These are phyloP conservation scores for Zelonia costaricensis DNA, from an alignment of 208 protist species.

Conservation along the genomic window DNA sequence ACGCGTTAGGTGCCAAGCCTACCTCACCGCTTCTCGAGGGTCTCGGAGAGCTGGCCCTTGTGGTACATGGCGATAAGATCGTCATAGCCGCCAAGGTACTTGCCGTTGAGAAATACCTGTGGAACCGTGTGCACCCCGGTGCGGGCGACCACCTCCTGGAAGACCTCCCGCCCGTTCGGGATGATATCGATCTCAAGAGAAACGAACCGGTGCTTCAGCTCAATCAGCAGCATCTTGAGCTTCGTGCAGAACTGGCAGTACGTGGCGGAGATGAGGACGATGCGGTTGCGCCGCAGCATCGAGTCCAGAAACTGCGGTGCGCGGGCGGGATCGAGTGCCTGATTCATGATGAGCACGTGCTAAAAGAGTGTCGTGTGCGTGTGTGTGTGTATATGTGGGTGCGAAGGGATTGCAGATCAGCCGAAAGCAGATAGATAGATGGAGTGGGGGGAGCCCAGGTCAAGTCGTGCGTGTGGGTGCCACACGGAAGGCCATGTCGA, in stretches of 20 bases:
- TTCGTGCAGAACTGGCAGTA: constrained; percentile 89
- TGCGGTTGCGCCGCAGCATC: constrained; percentile 75
- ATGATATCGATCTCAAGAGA: constrained; percentile 90
- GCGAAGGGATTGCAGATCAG: too few relatives aligned
- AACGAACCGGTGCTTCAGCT: constrained; percentile 81
- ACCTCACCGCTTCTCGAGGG: constrained; percentile 53
- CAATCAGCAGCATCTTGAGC: constrained; percentile 83
- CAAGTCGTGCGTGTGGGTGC: too few relatives aligned
- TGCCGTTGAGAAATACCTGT: constrained; percentile 81
- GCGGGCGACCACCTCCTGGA: constrained; percentile 69
- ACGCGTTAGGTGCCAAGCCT: neutral
- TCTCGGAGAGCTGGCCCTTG: constrained; percentile 50
- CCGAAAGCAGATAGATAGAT: too few relatives aligned
- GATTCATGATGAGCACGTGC: constrained; percentile 32
- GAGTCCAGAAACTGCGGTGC: constrained; percentile 81
- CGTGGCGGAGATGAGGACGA: constrained; percentile 87
- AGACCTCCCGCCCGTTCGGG: constrained; percentile 83
- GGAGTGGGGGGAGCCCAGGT: too few relatives aligned
- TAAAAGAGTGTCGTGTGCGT: neutral
- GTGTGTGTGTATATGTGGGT: neutral
- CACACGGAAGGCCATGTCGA: too few relatives aligned
- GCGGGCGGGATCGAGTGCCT: constrained; percentile 51
- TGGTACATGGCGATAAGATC: constrained; percentile 75
- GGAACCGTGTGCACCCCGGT: constrained; percentile 82
- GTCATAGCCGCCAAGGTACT: constrained; percentile 87